Evolutionary conservation across 2,329 filamentous ascomycete species (phyloP).

Genomic region (Pezicula radicicola): DNA sequence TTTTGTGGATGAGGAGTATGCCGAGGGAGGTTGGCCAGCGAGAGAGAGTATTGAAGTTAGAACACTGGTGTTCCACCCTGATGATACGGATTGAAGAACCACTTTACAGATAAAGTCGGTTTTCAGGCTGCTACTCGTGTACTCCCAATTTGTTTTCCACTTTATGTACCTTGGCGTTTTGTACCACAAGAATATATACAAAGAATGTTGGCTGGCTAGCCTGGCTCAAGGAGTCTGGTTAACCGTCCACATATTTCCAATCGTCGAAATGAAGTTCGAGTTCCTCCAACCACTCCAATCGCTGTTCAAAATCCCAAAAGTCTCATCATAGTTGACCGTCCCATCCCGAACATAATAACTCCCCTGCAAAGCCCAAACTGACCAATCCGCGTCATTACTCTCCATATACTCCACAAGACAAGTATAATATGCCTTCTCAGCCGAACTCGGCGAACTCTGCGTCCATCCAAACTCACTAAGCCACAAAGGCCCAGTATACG

Average conservation of each 20-base stretch:
- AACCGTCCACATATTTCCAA: slow-evolving; percentile 36
- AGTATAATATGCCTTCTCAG: slow-evolving; percentile 44
- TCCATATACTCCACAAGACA: slow-evolving; percentile 52
- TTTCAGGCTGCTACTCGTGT: too few species aligned
- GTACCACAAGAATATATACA: too few species aligned
- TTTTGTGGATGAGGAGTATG: slow-evolving; percentile 46
- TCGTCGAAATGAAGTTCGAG: slow-evolving; percentile 26
- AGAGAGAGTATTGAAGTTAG: slow-evolving; percentile 57
- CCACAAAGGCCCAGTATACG: slow-evolving; percentile 51
- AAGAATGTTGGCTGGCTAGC: background rate
- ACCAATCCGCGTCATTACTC: slow-evolving; percentile 57
- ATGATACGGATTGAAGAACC: slow-evolving; percentile 10
- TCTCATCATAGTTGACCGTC: slow-evolving; percentile 47
- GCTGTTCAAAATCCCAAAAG: slow-evolving; percentile 46
- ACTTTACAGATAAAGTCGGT: background rate
- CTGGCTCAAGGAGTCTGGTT: slow-evolving; percentile 36
- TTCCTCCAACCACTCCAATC: slow-evolving; percentile 41
- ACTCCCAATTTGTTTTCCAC: too few species aligned
- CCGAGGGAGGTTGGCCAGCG: slow-evolving; percentile 29
- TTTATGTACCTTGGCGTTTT: too few species aligned
- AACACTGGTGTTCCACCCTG: slow-evolving; percentile 43
- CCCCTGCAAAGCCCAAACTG: slow-evolving; percentile 55
- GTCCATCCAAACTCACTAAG: slow-evolving; percentile 52
- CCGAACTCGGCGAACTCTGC: slow-evolving; percentile 33
- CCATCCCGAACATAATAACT: slow-evolving; percentile 56